Conservation (phyloP, 148 eudicot species). For the Polygonum maritimum region DNA sequence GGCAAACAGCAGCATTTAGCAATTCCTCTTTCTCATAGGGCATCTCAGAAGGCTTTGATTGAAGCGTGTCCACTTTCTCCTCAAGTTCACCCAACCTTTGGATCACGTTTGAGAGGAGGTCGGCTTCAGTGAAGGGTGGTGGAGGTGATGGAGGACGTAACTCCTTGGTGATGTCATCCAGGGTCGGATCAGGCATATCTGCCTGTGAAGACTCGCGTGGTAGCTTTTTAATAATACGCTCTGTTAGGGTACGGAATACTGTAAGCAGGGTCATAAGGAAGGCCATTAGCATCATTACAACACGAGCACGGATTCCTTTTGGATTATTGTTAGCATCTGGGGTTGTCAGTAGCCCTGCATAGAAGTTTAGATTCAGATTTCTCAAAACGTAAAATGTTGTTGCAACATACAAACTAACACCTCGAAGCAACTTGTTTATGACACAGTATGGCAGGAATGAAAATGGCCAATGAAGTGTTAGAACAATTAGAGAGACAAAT, state of each 20-base stretch:
- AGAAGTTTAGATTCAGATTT: neutral
- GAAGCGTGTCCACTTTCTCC: slow-evolving; percentile 56
- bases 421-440: neutral
- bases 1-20: slow-evolving; percentile 57
- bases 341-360: slow-evolving; percentile 36
- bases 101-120: slow-evolving; percentile 49
- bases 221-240: slow-evolving; percentile 42
- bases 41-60: slow-evolving; percentile 40
- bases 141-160: slow-evolving; percentile 41
- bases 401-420: neutral
- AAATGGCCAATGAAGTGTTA: neutral
- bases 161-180: slow-evolving; percentile 19
- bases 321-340: slow-evolving; percentile 36
- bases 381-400: neutral
- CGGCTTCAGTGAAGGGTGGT: slow-evolving; percentile 38
- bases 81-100: slow-evolving; percentile 81
- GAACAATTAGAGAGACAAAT: neutral
- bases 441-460: neutral
- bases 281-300: slow-evolving; percentile 46
- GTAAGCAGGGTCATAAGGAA: slow-evolving; percentile 49
- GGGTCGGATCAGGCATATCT: slow-evolving; percentile 27
- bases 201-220: slow-evolving; percentile 29
- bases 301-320: slow-evolving; percentile 39
- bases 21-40: slow-evolving; percentile 87
- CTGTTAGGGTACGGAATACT: slow-evolving; percentile 35